Conservation (phyloP, 495 filamentous ascomycete species). For the Mycothermus thermophilus region DNA sequence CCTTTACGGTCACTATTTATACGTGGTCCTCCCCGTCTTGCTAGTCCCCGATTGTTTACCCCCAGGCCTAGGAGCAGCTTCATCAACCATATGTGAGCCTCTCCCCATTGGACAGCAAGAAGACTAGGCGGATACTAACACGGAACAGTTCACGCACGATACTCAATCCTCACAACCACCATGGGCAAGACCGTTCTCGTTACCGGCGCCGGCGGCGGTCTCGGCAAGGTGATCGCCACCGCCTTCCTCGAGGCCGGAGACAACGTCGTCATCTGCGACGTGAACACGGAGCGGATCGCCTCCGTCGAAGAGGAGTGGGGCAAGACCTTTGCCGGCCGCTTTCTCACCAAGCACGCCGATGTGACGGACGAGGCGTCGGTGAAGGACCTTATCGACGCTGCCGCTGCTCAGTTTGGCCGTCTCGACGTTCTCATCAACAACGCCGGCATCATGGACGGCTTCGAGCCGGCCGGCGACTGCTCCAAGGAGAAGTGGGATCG, state of each 20-base stretch:
- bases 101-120: too few species aligned
- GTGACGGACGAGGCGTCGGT: constrained; percentile 26
- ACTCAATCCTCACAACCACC: too few species aligned
- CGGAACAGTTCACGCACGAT: too few species aligned
- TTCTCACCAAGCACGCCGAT: constrained; percentile 21
- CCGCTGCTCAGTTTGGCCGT: constrained; percentile 25
- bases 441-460: constrained; percentile 39
- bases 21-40: too few species aligned
- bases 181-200: constrained; percentile 29
- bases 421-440: constrained; percentile 40
- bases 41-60: too few species aligned
- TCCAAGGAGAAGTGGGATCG: constrained; percentile 41
- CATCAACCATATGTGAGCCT: too few species aligned
- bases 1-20: too few species aligned
- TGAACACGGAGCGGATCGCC: constrained; percentile 29
- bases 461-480: constrained; percentile 39
- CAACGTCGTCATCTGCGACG: constrained; percentile 32
- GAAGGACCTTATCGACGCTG: constrained; percentile 18
- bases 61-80: too few species aligned
- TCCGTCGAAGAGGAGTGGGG: constrained; percentile 17
- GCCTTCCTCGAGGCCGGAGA: constrained; percentile 28
- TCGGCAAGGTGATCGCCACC: constrained; percentile 28
- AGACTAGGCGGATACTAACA: too few species aligned
- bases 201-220: constrained; percentile 30
- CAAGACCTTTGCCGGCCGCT: constrained; percentile 12